These are phyloP conservation scores for Lactarius hengduanensis DNA, from an alignment of 768 basidiomycete genomes.

Conservation along the genomic window DNA sequence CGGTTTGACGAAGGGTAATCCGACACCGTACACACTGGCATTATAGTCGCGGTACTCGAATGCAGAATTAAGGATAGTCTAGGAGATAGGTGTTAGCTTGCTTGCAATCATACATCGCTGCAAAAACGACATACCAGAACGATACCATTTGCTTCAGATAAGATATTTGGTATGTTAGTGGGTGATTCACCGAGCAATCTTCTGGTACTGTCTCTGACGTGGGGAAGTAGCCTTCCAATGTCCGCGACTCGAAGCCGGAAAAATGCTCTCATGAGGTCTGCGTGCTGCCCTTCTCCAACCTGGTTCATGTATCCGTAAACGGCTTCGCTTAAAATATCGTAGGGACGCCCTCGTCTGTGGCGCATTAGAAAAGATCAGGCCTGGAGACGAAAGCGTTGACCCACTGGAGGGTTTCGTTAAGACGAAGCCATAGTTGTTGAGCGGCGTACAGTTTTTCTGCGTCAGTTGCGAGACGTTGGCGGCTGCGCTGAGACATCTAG, in stretches of 20 bases:
- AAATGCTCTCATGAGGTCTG: conserved; percentile 82
- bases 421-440: conserved; percentile 75
- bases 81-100: not conserved
- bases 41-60: conserved; percentile 74
- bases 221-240: conserved; percentile 65
- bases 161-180: conserved; percentile 43
- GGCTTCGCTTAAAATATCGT: conserved; percentile 66
- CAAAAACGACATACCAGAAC: conserved; percentile 52
- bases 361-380: not conserved
- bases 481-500: conserved; percentile 78
- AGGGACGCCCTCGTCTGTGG: conserved; percentile 51
- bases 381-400: conserved; percentile 30
- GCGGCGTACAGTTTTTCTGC: conserved; percentile 86
- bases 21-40: conserved; percentile 72
- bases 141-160: conserved; percentile 69
- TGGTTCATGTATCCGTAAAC: conserved; percentile 68
- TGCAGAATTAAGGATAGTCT: conserved; percentile 75
- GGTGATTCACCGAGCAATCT: conserved; percentile 45
- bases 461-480: conserved; percentile 73
- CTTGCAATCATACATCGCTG: not conserved
- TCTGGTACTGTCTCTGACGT: conserved; percentile 51
- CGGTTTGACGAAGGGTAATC: conserved; percentile 63
- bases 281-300: conserved; percentile 51
- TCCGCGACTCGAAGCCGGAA: conserved; percentile 70
- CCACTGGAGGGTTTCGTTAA: conserved; percentile 67